A percentile compares a stretch with the other conserved stretches of the same genome.
phyloP scores from a whole-genome alignment of 176 grass and related monocot genomes.

The Avena insularis region DNA sequence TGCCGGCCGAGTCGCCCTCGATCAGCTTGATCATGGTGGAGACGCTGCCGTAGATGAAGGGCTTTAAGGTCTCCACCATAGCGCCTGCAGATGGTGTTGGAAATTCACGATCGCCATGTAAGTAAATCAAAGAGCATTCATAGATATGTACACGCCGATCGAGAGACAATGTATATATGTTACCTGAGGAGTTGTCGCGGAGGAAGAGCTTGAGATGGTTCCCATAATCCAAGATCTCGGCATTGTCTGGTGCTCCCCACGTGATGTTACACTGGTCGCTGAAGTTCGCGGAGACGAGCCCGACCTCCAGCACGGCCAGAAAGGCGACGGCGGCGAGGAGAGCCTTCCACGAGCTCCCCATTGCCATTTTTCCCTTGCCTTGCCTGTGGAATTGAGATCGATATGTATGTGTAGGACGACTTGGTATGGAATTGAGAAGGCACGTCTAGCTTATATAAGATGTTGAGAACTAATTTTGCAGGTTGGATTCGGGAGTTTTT shows the following conservation, averaged over 20 bases:
- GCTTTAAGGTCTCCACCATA: slow-evolving; percentile 50
- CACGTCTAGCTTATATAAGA: not conserved
- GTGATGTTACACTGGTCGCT: slow-evolving; percentile 24
- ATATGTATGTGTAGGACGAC: not conserved
- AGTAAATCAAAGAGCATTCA: not conserved
- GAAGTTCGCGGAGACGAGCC: slow-evolving; percentile 41
- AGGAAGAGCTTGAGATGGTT: slow-evolving; percentile 42
- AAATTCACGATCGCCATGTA: not conserved
- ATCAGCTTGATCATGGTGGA: slow-evolving; percentile 67
- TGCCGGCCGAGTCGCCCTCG: slow-evolving; percentile 61
- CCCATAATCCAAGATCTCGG: not conserved
- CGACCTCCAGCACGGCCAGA: slow-evolving; percentile 4
- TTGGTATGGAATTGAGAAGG: slow-evolving; percentile 9
- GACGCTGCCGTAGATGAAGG: slow-evolving; percentile 69
- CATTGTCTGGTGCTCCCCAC: slow-evolving; percentile 25
- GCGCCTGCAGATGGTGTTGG: slow-evolving; percentile 27
- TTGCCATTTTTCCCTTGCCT: not conserved
- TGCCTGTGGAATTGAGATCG: not conserved
- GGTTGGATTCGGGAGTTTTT: not conserved
- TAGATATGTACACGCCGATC: too few species aligned
- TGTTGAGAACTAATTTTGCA: not conserved
- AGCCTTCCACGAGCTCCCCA: slow-evolving; percentile 11
- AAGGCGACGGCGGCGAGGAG: slow-evolving; percentile 29
- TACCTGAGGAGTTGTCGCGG: slow-evolving; percentile 46
- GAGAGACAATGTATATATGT: not conserved